These are phyloP conservation scores for Coniochaeta pulveracea DNA, from an alignment of 2,329 filamentous ascomycete genomes.

Conservation along the genomic window DNA sequence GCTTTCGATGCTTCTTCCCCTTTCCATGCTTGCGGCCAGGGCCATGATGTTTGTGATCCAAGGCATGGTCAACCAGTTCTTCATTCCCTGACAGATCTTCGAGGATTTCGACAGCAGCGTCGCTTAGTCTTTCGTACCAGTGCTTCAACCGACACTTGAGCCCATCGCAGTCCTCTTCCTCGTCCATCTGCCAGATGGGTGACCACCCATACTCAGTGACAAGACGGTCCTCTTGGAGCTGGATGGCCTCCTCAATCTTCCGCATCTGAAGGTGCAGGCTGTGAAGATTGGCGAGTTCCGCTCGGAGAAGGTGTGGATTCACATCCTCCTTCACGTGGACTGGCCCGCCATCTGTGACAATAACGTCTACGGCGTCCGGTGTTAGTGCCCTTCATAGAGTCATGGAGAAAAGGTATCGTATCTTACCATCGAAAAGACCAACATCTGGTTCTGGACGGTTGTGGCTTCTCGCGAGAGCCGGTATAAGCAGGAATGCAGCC, in stretches of 20 bases:
- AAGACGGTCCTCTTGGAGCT: constrained; percentile 27
- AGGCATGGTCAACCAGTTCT: constrained; percentile 2
- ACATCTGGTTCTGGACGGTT: no score
- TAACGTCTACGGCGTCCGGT: no score
- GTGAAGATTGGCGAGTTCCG: constrained; percentile 33
- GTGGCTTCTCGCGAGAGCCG: no score
- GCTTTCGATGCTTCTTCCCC: constrained; percentile 7
- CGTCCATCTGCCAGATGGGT: not conserved
- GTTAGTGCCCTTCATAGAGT: no score
- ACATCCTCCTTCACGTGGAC: no score
- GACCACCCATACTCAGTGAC: constrained; percentile 20
- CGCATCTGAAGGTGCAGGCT: constrained; percentile 27
- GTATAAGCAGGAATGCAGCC: no score
- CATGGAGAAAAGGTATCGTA: no score
- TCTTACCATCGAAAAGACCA: no score
- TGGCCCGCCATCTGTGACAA: no score
- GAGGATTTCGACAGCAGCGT: constrained; percentile 21
- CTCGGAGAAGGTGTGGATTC: no score
- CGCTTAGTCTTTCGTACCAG: constrained; percentile 26
- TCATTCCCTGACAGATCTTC: constrained; percentile 12
- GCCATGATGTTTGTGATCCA: constrained; percentile 8
- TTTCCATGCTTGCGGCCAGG: constrained; percentile 13
- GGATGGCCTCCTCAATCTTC: constrained; percentile 29
- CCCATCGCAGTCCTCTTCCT: constrained; percentile 22
- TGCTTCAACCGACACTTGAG: constrained; percentile 30